Percentiles rank a stretch among this genome's conserved stretches.
Evolutionary conservation across 495 filamentous ascomycete genomes (phyloP).

Genomic region (Penicillium cosmopolitanum): DNA sequence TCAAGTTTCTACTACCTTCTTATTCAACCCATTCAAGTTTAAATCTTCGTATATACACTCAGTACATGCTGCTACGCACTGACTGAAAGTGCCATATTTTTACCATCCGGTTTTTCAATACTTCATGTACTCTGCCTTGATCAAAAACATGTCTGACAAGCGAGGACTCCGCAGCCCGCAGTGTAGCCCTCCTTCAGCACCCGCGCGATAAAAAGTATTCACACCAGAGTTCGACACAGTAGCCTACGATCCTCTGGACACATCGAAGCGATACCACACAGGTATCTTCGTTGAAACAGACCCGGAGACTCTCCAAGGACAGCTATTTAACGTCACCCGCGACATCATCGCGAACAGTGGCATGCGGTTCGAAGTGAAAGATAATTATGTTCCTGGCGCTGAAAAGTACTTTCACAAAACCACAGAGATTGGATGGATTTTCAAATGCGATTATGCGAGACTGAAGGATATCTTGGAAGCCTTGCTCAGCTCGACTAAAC

Average conservation of each 20-base stretch:
- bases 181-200: neutral
- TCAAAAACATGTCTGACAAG: neutral
- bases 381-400: neutral
- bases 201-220: slow-evolving; percentile 4
- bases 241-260: slow-evolving; percentile 4
- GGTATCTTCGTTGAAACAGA: slow-evolving; percentile 9
- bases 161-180: neutral
- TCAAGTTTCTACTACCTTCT: no score
- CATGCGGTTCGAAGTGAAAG: slow-evolving; percentile 9
- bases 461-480: slow-evolving; percentile 6
- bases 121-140: neutral
- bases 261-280: slow-evolving; percentile 1
- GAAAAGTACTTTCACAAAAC: slow-evolving; percentile 1
- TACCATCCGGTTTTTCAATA: neutral
- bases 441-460: neutral
- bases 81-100: neutral
- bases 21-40: no score
- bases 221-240: slow-evolving; percentile 9
- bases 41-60: no score
- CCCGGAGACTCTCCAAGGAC: neutral
- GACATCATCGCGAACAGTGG: slow-evolving; percentile 6
- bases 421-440: slow-evolving; percentile 9
- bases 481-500: slow-evolving; percentile 9
- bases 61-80: no score
- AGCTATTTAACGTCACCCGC: slow-evolving; percentile 7